A percentile compares a stretch with the other conserved stretches of the same genome.
These are phyloP conservation scores for Leptographium radiaticola DNA, from an alignment of 2,329 filamentous ascomycete species.

Conservation along the genomic window DNA sequence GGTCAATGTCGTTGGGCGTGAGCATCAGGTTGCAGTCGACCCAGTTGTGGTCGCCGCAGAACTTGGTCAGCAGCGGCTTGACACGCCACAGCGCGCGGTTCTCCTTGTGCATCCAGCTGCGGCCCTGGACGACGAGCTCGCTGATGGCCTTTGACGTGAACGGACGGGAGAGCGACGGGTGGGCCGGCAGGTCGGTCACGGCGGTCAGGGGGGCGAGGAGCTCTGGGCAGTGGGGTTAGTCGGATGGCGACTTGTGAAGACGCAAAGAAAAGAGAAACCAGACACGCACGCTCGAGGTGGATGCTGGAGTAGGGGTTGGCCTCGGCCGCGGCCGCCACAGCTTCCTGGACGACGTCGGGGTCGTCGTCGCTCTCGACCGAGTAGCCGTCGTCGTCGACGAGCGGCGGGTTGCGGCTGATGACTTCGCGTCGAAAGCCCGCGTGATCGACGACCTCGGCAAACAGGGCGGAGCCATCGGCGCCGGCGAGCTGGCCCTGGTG, in stretches of 20 bases:
- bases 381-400: slow-evolving; percentile 67
- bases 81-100: slow-evolving; percentile 60
- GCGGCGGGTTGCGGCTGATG: slow-evolving; percentile 58
- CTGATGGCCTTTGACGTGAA: slow-evolving; percentile 63
- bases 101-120: slow-evolving; percentile 62
- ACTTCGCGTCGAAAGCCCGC: slow-evolving; percentile 61
- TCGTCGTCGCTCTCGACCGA: slow-evolving; percentile 62
- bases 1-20: slow-evolving; percentile 38
- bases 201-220: slow-evolving; percentile 64
- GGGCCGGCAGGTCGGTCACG: slow-evolving; percentile 59
- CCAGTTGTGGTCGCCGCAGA: slow-evolving; percentile 65
- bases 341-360: slow-evolving; percentile 45
- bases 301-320: slow-evolving; percentile 64
- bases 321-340: slow-evolving; percentile 49
- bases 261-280: not conserved
- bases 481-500: slow-evolving; percentile 57
- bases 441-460: slow-evolving; percentile 64
- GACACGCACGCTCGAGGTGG: slow-evolving; percentile 51
- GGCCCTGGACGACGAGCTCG: slow-evolving; percentile 56
- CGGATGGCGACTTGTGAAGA: too few relatives aligned
- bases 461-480: slow-evolving; percentile 51
- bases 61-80: slow-evolving; percentile 57
- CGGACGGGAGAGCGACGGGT: slow-evolving; percentile 61
- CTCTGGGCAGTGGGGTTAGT: slow-evolving; percentile 31
- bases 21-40: slow-evolving; percentile 47